Evolutionary conservation across 495 filamentous ascomycete genomes (phyloP), one percentile per base, ranked within the genome.

Genomic region (Aspergillus asperescens): DNA sequence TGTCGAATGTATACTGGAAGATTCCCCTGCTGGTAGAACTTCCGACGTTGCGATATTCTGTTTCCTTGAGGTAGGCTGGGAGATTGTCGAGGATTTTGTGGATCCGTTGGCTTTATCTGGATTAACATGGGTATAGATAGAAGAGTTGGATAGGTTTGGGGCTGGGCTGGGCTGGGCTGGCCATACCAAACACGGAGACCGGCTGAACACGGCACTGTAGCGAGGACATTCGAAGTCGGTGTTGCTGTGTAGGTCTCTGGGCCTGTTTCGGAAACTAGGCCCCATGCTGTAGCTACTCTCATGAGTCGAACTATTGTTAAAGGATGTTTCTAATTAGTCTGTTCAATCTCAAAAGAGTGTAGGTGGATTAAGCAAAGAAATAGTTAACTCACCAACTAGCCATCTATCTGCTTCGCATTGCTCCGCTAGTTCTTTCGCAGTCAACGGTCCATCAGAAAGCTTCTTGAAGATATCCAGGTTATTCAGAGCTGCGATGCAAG

Each of bases 1-100:
- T 55, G 3, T 29, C 8, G 15, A 37, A 55, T 28, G 38, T 46
- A 13, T 38, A 9, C 24, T 50, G 37, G 29, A 55, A 50, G n/a
- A n/a, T n/a, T n/a, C n/a, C n/a, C n/a, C n/a, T 7, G 46, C 24
- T 5, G 45, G 19, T 12, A 5, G 43, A 34, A n/a, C 44, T 37
- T 7, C 24, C 41, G 3, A 43, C 43, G 22, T 48, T 48, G 16
- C 23, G 43, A 20, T 54, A 54, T 15, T 54, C 31, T 12, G 32
- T 48, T 8, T 54, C n/a, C 23, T 41, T 12, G 0, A 54, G 52
- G 15, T 23, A 48, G 12, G 13, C 35, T 3, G 52, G 52, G 34
- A 48, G 23, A n/a, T n/a, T n/a, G 34, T 43, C 43, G 23, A 40
- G 32, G 16, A 54, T 41, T 12, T 23, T 40, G 37, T 23, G 18